Base-by-base conservation (phyloP, 768 basidiomycete genomes). In the Mycena polygramma region DNA sequence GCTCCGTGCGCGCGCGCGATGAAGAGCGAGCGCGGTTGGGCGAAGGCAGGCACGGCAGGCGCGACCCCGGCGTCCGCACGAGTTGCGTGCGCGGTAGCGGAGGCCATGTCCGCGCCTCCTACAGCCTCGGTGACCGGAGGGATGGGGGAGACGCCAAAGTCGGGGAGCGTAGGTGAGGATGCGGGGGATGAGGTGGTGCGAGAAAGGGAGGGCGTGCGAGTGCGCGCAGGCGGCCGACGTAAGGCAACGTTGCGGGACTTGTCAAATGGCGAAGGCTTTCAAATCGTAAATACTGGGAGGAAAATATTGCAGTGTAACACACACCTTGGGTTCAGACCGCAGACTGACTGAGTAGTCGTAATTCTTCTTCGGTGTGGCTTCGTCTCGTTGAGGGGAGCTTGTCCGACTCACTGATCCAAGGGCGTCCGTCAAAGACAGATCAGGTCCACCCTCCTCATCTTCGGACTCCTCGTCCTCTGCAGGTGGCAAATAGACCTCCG, bases 201-300 rank as follows among this genome's bases (percentile, higher is more conserved):
- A 9, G 92, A 87, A 13, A 93, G 82, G 2, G 91, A 92, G 6
- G 92, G 92, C 7, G 91, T 92, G 30, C 91, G 88, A 24, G 83
- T 82, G 36, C 89, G 85, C n/a, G 83, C 75, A 45, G 84, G 75
- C 20, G 87, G 84, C 65, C 84, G 85, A 39, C 91, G 88, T 57
- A 91, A 71, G 14, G 87, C 85, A 36, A 92, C 87, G 74, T 92
- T 90, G 13, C 89, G 89, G 77, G 85, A 90, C 70, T 87, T 91
- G 70, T 90, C 86, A 48, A 86, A 83, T 15, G 91, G 89, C 15
- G 91, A 91, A 14, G 83, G 80, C 91, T 93, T 66, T 46, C 62
- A 19, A 22, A 30, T 68, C 35, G 43, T 41, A n/a, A 70, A n/a
- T 59, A 55, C 58, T 24, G 49, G 7, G 6, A 35, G 20, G 13